A percentile compares a stretch with the other conserved stretches of the same genome.
Evolutionary conservation across 345 rosid species (phyloP).

Genomic region (Carallia brachiata): DNA sequence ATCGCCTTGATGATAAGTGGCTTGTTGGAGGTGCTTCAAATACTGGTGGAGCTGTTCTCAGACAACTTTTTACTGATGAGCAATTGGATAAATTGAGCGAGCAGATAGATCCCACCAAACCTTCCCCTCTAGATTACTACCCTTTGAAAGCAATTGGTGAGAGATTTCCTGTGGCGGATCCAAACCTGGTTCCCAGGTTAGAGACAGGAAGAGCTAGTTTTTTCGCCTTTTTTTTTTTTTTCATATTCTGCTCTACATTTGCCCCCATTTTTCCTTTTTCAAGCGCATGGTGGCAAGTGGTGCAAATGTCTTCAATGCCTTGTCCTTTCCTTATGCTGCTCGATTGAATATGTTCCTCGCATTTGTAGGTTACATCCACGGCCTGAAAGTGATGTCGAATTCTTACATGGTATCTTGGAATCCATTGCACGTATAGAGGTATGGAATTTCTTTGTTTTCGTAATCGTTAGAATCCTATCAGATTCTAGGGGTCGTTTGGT

Average conservation of each 20-base stretch:
- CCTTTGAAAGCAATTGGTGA: conserved; percentile 72
- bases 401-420: conserved; percentile 88
- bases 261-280: too few species aligned
- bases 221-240: too few species aligned
- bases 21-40: conserved; percentile 99
- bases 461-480: background rate
- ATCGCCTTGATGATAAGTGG: conserved; percentile 93
- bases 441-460: background rate
- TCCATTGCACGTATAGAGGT: conserved; percentile 94
- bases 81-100: conserved; percentile 63
- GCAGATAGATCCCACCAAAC: conserved; percentile 58
- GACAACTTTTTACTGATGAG: conserved; percentile 71
- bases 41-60: conserved; percentile 93
- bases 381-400: conserved; percentile 70
- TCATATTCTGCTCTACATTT: too few species aligned
- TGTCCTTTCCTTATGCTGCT: background rate
- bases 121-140: conserved; percentile 77
- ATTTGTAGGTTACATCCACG: conserved; percentile 74
- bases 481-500: too few species aligned
- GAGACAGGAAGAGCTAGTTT: too few species aligned
- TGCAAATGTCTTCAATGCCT: too few species aligned
- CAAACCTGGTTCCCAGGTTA: conserved; percentile 74
- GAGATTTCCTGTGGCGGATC: conserved; percentile 90
- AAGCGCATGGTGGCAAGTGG: too few species aligned
- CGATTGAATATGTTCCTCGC: background rate